Evolutionary conservation across 805 yeast genomes (phyloP).

Genomic region (Starmerella gropengiesseri): DNA sequence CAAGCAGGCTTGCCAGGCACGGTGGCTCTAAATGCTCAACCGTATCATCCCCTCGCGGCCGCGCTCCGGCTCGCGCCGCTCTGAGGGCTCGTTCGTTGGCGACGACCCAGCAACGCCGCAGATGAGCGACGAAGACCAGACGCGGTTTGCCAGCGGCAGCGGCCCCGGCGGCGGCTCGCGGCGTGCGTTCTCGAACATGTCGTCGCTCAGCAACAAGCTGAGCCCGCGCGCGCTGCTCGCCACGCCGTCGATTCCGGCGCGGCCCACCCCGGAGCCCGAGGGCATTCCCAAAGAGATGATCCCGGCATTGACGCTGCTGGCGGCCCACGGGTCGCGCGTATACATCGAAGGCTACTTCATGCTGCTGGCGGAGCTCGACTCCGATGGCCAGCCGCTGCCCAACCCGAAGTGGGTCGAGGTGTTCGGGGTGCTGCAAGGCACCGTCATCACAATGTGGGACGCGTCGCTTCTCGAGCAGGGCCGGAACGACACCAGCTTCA

Average conservation of each 20-base stretch:
- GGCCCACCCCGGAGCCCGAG: conserved; percentile 11
- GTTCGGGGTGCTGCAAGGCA: conserved; percentile 82
- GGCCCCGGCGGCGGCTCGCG: background rate
- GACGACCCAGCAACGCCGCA: conserved; percentile 2
- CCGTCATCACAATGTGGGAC: conserved; percentile 88
- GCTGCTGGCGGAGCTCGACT: conserved; percentile 36
- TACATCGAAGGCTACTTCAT: conserved; percentile 47
- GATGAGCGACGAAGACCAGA: background rate
- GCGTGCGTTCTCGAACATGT: background rate
- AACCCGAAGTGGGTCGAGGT: conserved; percentile 86
- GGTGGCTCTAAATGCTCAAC: conserved; percentile 3
- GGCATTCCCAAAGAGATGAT: conserved; percentile 51
- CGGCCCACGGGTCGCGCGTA: conserved; percentile 57
- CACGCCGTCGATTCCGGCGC: conserved; percentile 7
- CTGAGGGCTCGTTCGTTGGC: background rate
- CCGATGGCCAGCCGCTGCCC: conserved; percentile 72
- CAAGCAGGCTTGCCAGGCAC: too few species aligned
- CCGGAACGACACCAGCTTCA: conserved; percentile 66
- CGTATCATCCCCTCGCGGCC: conserved; percentile 1
- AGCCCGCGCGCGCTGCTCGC: conserved; percentile 12
- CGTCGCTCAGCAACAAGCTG: conserved; percentile 1
- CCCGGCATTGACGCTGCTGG: conserved; percentile 60
- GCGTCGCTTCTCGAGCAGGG: conserved; percentile 41
- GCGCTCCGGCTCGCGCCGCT: conserved; percentile 5
- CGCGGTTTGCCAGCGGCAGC: background rate